These are phyloP conservation scores for Lichtheimia corymbifera DNA, from an alignment of 371 early-diverging fungal genomes.

Conservation along the genomic window DNA sequence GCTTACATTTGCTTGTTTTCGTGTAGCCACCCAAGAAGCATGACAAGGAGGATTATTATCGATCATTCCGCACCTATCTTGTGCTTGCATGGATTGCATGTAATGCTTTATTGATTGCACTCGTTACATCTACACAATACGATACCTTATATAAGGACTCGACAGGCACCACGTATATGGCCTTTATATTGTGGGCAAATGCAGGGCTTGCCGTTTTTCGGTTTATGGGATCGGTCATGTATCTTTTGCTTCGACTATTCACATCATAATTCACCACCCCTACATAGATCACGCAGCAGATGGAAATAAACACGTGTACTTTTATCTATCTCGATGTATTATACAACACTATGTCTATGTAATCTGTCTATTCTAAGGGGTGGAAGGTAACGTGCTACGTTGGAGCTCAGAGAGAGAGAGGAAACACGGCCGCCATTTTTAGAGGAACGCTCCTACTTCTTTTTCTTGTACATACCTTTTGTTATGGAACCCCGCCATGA, in stretches of 20 bases:
- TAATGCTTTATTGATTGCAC: slow-evolving; percentile 75
- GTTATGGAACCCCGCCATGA: background rate
- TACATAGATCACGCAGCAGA: too few species aligned
- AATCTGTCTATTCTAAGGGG: too few species aligned
- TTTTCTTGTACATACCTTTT: background rate
- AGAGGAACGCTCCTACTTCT: background rate
- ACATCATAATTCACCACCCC: background rate
- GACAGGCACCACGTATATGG: slow-evolving; percentile 70
- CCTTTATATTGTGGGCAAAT: slow-evolving; percentile 87
- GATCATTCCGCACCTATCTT: slow-evolving; percentile 79
- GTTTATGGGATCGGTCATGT: slow-evolving; percentile 78
- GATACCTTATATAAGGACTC: slow-evolving; percentile 28
- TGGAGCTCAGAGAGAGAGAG: too few species aligned
- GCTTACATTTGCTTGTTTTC: background rate
- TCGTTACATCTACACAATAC: slow-evolving; percentile 47
- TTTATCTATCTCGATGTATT: too few species aligned
- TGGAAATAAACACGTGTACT: too few species aligned
- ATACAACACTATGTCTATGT: too few species aligned
- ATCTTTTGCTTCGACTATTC: slow-evolving; percentile 58
- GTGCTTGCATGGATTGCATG: slow-evolving; percentile 86
- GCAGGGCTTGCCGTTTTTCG: slow-evolving; percentile 77
- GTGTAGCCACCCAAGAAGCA: slow-evolving; percentile 50
- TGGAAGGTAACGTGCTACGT: too few species aligned
- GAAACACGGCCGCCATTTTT: too few species aligned
- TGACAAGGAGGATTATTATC: slow-evolving; percentile 82